Evolutionary conservation across 148 eudicot genomes (phyloP).

Genomic region (Chenopodium quinoa): DNA sequence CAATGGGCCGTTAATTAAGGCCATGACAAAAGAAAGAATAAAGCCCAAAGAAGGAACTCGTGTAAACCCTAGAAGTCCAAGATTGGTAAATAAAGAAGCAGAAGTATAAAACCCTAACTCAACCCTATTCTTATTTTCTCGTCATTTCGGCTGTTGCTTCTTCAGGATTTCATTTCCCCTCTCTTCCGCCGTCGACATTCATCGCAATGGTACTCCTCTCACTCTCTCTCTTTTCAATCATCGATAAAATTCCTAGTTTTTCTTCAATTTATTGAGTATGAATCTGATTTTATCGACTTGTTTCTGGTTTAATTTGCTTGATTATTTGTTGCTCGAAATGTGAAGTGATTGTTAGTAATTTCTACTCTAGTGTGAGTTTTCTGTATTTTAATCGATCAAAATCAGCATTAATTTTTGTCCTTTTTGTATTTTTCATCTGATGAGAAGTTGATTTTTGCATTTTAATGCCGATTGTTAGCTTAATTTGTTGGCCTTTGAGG

Average conservation of each 20-base stretch:
- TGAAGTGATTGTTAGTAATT: neutral
- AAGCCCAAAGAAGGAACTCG: conserved; percentile 2
- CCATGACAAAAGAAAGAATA: no score
- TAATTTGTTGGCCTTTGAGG: no score
- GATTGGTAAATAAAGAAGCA: neutral
- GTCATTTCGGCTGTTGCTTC: conserved; percentile 5
- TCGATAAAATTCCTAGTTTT: neutral
- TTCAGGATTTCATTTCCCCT: neutral
- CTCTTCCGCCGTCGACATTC: neutral
- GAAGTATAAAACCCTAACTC: conserved; percentile 14
- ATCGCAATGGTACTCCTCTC: conserved; percentile 25
- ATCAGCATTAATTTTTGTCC: neutral
- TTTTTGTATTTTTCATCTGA: neutral
- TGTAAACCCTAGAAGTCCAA: conserved; percentile 2
- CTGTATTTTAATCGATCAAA: neutral
- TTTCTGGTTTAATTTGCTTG: neutral
- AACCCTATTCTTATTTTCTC: neutral
- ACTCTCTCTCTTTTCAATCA: neutral
- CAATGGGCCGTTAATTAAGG: no score
- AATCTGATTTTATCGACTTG: neutral
- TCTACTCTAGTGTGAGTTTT: neutral
- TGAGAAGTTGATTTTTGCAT: no score
- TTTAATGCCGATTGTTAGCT: no score
- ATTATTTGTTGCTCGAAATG: neutral
- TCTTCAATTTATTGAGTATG: neutral